Conservation (phyloP, 179 eudicot species). For the Drosera spatulata region DNA sequence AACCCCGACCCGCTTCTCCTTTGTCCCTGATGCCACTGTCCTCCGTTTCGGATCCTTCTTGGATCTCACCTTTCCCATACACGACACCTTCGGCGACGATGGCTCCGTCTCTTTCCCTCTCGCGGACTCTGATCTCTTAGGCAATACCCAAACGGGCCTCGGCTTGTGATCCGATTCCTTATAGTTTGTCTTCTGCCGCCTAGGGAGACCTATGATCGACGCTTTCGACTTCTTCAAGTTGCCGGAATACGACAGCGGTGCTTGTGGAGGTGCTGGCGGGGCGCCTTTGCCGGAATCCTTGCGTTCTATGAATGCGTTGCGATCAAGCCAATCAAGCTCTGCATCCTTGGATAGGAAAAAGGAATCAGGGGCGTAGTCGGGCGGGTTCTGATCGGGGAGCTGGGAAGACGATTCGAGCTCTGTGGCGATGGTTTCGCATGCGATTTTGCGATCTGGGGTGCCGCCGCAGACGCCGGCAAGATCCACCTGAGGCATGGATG, state of each 20-base stretch:
- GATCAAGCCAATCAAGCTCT: conserved; percentile 80
- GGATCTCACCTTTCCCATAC: conserved; percentile 68
- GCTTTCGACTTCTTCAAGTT: conserved; percentile 32
- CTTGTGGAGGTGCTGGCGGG: conserved; percentile 4
- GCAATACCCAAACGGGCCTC: conserved; percentile 35
- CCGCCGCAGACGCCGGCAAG: conserved; percentile 20
- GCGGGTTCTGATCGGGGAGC: not conserved
- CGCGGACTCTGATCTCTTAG: conserved; percentile 33
- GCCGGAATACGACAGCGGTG: conserved; percentile 30
- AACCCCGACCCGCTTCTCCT: conserved; percentile 17
- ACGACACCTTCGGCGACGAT: not conserved
- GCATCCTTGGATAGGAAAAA: conserved; percentile 72
- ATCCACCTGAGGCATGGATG: conserved; percentile 40
- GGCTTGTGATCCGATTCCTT: conserved; percentile 30
- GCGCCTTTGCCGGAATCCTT: conserved; percentile 57
- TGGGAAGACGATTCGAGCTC: conserved; percentile 3
- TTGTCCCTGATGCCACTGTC: conserved; percentile 6
- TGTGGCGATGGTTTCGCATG: conserved; percentile 21
- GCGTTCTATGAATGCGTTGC: conserved; percentile 58
- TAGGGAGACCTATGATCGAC: conserved; percentile 56
- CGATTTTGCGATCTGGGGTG: conserved; percentile 18
- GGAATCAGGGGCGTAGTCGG: conserved; percentile 57
- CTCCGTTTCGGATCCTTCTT: conserved; percentile 37
- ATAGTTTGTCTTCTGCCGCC: conserved; percentile 41
- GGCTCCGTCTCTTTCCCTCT: conserved; percentile 24